These are phyloP conservation scores for Acanthamoeba healyi DNA, from an alignment of 208 protist genomes.

Conservation along the genomic window DNA sequence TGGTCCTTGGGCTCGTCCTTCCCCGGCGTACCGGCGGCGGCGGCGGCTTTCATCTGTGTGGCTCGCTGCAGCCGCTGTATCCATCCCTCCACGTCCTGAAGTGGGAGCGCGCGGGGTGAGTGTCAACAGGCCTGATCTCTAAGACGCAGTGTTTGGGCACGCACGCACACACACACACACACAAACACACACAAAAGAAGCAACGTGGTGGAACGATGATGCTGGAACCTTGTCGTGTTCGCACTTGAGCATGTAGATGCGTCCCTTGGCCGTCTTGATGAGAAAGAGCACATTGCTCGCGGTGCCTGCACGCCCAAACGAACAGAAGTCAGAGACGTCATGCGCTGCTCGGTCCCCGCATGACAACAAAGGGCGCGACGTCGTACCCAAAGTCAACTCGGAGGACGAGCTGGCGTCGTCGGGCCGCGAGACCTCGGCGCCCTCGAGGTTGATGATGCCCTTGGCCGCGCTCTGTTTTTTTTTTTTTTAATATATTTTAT, in stretches of 20 bases:
- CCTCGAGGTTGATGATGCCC: conserved; percentile 34
- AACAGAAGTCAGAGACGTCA: too few species aligned
- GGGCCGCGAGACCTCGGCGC: conserved; percentile 1
- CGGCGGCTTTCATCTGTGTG: background rate
- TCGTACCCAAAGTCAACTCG: background rate
- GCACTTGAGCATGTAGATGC: conserved; percentile 55
- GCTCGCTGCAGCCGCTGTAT: conserved; percentile 3
- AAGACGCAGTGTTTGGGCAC: background rate
- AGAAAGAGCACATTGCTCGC: conserved; percentile 8
- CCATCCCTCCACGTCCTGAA: conserved; percentile 11
- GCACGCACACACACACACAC: too few species aligned
- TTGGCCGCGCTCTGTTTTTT: conserved; percentile 17
- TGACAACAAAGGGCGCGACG: background rate
- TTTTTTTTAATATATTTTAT: too few species aligned
- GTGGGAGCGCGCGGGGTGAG: background rate
- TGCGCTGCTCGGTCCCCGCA: too few species aligned
- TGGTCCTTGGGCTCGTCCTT: background rate
- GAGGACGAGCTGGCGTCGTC: background rate
- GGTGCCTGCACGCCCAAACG: background rate
- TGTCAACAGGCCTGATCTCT: background rate
- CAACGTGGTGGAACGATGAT: background rate
- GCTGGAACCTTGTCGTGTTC: conserved; percentile 14
- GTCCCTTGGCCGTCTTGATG: conserved; percentile 41
- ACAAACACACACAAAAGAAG: too few species aligned
- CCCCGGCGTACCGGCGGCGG: background rate